These are phyloP conservation scores for Pulveroboletus sp. DNA, from an alignment of 768 basidiomycete genomes.

Conservation along the genomic window DNA sequence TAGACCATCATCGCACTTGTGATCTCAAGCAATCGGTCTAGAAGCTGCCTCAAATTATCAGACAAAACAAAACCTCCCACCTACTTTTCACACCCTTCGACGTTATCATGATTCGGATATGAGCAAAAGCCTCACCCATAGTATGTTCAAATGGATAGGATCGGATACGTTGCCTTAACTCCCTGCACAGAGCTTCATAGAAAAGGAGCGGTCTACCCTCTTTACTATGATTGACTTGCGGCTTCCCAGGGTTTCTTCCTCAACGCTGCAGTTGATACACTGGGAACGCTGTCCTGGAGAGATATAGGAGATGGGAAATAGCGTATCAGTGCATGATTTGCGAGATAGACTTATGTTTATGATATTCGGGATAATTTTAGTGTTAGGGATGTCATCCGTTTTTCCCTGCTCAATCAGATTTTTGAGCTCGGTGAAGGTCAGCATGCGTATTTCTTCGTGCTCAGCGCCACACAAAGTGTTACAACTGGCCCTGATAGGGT, in stretches of 20 bases:
- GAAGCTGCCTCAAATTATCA: neutral
- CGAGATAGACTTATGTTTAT: conserved; percentile 51
- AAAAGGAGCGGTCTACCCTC: conserved; percentile 11
- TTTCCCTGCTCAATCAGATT: conserved; percentile 68
- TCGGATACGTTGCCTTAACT: conserved; percentile 15
- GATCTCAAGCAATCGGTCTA: conserved; percentile 1
- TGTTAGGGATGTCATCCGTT: conserved; percentile 75
- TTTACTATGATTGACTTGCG: conserved; percentile 15
- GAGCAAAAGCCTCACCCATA: conserved; percentile 12
- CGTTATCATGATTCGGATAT: conserved; percentile 3
- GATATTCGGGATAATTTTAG: conserved; percentile 64
- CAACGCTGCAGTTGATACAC: conserved; percentile 46
- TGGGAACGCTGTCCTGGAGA: conserved; percentile 52
- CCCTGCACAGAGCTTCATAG: conserved; percentile 5
- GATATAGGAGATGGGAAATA: conserved; percentile 1
- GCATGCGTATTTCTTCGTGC: conserved; percentile 38
- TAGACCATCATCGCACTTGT: neutral
- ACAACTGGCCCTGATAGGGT: no score
- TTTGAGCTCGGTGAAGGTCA: conserved; percentile 69
- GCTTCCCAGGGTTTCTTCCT: conserved; percentile 73
- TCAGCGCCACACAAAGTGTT: conserved; percentile 7
- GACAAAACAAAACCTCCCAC: conserved; percentile 1
- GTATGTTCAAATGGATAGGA: conserved; percentile 7
- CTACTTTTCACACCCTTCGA: conserved; percentile 4
- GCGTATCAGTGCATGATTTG: neutral